phyloP scores from a whole-genome alignment of 139 green algal species.

The Chlorella sp. region DNA sequence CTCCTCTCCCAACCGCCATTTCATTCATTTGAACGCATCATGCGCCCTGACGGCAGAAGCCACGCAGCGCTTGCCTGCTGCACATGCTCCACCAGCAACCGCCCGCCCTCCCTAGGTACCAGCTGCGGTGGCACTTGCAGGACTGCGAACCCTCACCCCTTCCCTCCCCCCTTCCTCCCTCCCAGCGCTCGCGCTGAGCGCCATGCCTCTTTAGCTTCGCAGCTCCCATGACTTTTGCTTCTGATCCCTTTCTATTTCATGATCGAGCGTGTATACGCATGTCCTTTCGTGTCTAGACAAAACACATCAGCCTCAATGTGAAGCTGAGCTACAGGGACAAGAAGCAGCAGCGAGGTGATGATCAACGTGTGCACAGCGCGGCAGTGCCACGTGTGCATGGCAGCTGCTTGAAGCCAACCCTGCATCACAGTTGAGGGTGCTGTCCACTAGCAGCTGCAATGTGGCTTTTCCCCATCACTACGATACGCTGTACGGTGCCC shows the following conservation, averaged over 20 bases:
- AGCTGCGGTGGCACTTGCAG: background rate
- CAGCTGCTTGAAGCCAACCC: background rate
- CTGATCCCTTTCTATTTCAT: conserved; percentile 1
- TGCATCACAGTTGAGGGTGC: no score
- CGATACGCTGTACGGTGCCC: no score
- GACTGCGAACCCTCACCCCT: background rate
- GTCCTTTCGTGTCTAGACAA: background rate
- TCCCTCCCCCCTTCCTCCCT: background rate
- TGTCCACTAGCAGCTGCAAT: no score
- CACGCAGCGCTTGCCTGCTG: background rate
- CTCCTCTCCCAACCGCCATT: background rate
- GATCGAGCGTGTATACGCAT: background rate
- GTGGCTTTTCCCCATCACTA: no score
- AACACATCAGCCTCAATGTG: background rate
- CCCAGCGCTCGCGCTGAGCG: background rate
- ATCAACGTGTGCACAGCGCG: no score
- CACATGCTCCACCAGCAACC: background rate
- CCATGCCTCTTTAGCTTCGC: background rate
- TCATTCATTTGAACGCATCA: background rate
- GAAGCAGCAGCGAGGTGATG: background rate
- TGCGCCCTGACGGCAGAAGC: background rate
- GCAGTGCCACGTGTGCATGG: background rate
- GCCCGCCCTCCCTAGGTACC: background rate
- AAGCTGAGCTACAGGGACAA: background rate
- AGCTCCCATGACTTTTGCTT: background rate